phyloP scores from a whole-genome alignment of 352 stramenopile genomes.

The Phytopythium litorale region DNA sequence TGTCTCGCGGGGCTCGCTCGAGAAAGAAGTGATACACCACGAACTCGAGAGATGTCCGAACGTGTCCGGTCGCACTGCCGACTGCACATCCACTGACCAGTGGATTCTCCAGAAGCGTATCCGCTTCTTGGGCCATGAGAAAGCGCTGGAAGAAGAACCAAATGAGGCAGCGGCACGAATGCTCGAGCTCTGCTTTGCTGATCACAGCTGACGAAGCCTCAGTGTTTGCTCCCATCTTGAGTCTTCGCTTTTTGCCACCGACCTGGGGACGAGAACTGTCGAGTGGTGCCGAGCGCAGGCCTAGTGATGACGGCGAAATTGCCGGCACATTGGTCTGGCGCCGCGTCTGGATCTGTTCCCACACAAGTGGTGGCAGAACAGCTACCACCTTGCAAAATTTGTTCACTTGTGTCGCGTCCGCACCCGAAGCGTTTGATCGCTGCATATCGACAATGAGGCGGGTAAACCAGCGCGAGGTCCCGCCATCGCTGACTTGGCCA shows the following conservation, averaged over 20 bases:
- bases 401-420: background rate
- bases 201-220: constrained; percentile 16
- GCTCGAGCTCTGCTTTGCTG: constrained; percentile 11
- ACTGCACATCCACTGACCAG: constrained; percentile 13
- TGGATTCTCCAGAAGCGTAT: constrained; percentile 14
- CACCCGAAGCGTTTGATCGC: background rate
- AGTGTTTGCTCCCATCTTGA: background rate
- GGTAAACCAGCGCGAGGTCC: background rate
- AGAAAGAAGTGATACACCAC: constrained; percentile 58
- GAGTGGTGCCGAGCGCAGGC: background rate
- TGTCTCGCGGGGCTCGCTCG: constrained; percentile 32
- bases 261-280: background rate
- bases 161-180: constrained; percentile 17
- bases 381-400: constrained; percentile 5
- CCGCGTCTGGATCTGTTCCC: constrained; percentile 27
- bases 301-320: background rate
- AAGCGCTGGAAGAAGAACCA: constrained; percentile 61
- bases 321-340: constrained; percentile 35
- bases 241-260: constrained; percentile 9
- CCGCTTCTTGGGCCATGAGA: constrained; percentile 42
- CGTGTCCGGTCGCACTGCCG: background rate
- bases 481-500: background rate
- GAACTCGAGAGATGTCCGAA: constrained; percentile 15
- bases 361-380: background rate
- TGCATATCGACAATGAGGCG: background rate